Percentiles rank a stretch among this genome's conserved stretches.
phyloP scores from a whole-genome alignment of 2,329 filamentous ascomycete genomes.

The Penicillium occitanis region DNA sequence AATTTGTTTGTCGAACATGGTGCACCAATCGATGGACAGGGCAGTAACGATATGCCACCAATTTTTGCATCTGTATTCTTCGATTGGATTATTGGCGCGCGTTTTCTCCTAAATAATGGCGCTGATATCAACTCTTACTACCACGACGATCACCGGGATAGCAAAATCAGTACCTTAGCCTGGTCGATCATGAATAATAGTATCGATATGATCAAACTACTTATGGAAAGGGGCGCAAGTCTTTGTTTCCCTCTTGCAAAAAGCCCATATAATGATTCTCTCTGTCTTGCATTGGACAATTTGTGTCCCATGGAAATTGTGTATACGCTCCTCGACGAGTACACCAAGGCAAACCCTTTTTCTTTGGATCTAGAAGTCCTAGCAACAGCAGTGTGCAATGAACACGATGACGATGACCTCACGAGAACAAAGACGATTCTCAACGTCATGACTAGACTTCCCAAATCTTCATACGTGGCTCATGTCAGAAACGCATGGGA shows the following conservation, averaged over 20 bases:
- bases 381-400: background rate
- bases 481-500: background rate
- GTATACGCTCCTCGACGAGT: background rate
- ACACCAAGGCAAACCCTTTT: background rate
- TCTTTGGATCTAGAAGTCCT: background rate
- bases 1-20: background rate
- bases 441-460: background rate
- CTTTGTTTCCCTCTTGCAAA: background rate
- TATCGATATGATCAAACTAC: background rate
- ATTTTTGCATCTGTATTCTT: background rate
- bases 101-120: constrained; percentile 5
- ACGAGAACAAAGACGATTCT: background rate
- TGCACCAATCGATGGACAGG: background rate
- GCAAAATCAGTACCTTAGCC: background rate
- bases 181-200: background rate
- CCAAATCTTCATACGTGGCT: background rate
- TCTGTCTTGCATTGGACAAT: background rate
- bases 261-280: background rate
- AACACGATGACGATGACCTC: accelerated
- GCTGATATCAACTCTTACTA: constrained; percentile 7
- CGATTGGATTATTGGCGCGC: background rate
- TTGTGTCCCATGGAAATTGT: background rate
- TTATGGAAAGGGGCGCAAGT: background rate
- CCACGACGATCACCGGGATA: too few relatives aligned
- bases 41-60: background rate